Percentiles rank a stretch among this genome's conserved stretches.
Conservation (phyloP, 2,329 filamentous ascomycete species). For the Grosmannia clavigera region DNA sequence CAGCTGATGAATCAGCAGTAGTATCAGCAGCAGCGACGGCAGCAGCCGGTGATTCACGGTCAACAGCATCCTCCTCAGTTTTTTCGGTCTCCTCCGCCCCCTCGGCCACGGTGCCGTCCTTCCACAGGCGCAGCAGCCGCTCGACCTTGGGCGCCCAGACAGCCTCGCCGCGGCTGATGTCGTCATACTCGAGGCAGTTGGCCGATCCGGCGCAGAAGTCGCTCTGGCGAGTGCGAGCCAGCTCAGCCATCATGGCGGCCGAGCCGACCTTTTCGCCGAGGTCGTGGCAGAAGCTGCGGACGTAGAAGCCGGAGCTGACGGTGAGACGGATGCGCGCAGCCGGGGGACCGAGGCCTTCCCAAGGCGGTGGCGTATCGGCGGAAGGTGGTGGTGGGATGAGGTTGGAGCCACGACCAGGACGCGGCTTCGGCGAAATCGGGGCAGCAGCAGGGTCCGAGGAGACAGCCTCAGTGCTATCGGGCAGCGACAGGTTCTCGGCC, state of each 20-base stretch:
- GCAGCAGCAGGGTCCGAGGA: background rate
- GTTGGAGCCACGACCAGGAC: slow-evolving; percentile 36
- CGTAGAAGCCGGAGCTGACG: slow-evolving; percentile 92
- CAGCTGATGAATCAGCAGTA: too few species aligned
- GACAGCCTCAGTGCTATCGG: background rate
- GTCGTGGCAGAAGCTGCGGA: slow-evolving; percentile 86
- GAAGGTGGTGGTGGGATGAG: slow-evolving; percentile 37
- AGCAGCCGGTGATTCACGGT: too few species aligned
- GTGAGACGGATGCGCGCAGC: slow-evolving; percentile 80
- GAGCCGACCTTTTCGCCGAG: slow-evolving; percentile 73
- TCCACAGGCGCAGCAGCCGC: slow-evolving; percentile 32
- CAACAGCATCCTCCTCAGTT: too few species aligned
- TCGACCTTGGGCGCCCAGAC: slow-evolving; percentile 71
- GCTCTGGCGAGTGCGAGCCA: slow-evolving; percentile 70
- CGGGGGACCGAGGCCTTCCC: slow-evolving; percentile 53
- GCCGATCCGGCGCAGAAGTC: slow-evolving; percentile 59
- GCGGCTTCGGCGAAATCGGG: background rate
- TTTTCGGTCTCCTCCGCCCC: background rate
- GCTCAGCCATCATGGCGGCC: slow-evolving; percentile 72
- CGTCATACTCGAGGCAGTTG: slow-evolving; percentile 68
- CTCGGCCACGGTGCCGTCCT: slow-evolving; percentile 4
- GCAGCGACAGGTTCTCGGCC: too few species aligned
- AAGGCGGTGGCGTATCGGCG: slow-evolving; percentile 38
- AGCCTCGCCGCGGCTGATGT: slow-evolving; percentile 62
- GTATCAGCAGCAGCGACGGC: too few species aligned